These are phyloP conservation scores for Ophiosphaerella narmari DNA, from an alignment of 2,329 filamentous ascomycete genomes.

Conservation along the genomic window DNA sequence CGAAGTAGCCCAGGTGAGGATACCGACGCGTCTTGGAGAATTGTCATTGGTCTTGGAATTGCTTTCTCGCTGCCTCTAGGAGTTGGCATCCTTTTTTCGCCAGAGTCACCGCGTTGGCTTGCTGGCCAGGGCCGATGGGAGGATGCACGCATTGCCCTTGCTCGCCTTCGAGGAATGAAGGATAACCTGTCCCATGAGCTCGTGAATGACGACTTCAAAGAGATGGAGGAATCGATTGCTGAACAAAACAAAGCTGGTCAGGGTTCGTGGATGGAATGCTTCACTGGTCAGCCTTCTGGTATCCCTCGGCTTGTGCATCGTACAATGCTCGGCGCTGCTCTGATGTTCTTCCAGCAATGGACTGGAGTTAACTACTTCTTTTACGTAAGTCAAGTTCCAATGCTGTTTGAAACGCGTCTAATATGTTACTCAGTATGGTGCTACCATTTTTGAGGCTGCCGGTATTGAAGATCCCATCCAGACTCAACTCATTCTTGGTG, in stretches of 20 bases:
- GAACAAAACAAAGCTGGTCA: constrained; percentile 35
- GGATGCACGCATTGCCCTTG: constrained; percentile 56
- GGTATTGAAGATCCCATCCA: constrained; percentile 67
- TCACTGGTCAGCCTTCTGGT: constrained; percentile 40
- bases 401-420: background rate
- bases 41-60: constrained; percentile 41
- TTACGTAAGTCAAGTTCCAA: constrained; percentile 27
- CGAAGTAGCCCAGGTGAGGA: constrained; percentile 45
- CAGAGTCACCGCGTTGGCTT: constrained; percentile 49
- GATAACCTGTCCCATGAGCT: constrained; percentile 51
- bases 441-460: constrained; percentile 68
- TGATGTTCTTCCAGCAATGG: constrained; percentile 42
- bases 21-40: constrained; percentile 42
- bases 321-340: constrained; percentile 33
- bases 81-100: constrained; percentile 36
- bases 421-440: constrained; percentile 60
- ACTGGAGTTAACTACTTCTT: constrained; percentile 60
- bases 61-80: constrained; percentile 37
- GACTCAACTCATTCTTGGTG: constrained; percentile 48
- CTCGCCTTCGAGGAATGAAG: constrained; percentile 58
- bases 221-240: constrained; percentile 38
- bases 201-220: constrained; percentile 59
- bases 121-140: constrained; percentile 56
- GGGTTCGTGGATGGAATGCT: constrained; percentile 37
- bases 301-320: constrained; percentile 47